phyloP scores from a whole-genome alignment of 768 basidiomycete genomes.

The Dioszegia hungarica region DNA sequence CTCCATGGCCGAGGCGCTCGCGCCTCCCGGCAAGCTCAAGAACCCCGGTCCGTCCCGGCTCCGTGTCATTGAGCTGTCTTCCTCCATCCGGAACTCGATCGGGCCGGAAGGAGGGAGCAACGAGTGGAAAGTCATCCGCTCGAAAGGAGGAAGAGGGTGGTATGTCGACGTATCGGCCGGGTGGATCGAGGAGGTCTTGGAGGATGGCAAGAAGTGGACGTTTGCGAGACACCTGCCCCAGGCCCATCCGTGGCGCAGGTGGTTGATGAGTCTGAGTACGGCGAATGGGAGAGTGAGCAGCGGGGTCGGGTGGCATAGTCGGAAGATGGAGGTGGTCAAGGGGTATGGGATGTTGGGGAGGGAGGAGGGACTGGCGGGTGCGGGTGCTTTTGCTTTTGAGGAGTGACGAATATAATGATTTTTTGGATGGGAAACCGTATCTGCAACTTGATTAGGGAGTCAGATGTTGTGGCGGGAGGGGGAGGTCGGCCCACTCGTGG shows the following conservation, averaged over 20 bases:
- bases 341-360: constrained; percentile 86
- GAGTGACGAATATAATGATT: constrained; percentile 55
- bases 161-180: constrained; percentile 83
- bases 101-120: constrained; percentile 60
- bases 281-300: constrained; percentile 86
- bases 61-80: constrained; percentile 80
- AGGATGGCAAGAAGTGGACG: constrained; percentile 18
- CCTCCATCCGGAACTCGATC: constrained; percentile 60
- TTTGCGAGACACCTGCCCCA: constrained; percentile 51
- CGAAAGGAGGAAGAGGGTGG: constrained; percentile 92
- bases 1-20: constrained; percentile 56
- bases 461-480: too few species aligned
- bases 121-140: constrained; percentile 80
- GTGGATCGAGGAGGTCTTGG: constrained; percentile 56
- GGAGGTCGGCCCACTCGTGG: too few species aligned
- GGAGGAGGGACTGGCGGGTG: constrained; percentile 89
- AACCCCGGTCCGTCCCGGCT: constrained; percentile 59
- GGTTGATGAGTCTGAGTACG: constrained; percentile 67
- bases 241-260: constrained; percentile 62
- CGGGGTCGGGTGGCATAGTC: constrained; percentile 88
- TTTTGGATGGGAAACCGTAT: too few species aligned
- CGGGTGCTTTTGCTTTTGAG: constrained; percentile 90
- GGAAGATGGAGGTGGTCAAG: constrained; percentile 95
- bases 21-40: neutral
- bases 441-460: too few species aligned